A percentile compares a stretch with the other conserved stretches of the same genome.
These are phyloP conservation scores for Punica granatum DNA, from an alignment of 345 rosid species.

Conservation along the genomic window DNA sequence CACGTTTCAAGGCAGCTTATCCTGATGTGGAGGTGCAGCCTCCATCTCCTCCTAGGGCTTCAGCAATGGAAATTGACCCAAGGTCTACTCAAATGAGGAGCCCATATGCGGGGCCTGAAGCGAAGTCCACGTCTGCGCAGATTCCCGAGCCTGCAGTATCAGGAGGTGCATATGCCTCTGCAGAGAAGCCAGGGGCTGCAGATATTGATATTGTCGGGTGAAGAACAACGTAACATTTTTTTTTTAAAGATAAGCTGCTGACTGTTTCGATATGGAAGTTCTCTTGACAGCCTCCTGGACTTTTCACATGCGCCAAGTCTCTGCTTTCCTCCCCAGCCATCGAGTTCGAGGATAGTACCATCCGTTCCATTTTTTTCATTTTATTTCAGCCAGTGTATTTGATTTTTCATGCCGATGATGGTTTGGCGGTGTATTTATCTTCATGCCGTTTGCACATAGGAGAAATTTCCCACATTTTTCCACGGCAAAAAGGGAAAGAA, in stretches of 20 bases:
- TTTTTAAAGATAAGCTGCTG: background rate
- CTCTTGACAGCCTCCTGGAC: too few species aligned
- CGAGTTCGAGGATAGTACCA: too few species aligned
- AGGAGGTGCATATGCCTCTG: slow-evolving; percentile 22
- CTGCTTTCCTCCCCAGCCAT: too few species aligned
- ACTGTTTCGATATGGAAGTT: background rate
- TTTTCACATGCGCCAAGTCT: too few species aligned
- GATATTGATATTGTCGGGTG: slow-evolving; percentile 39
- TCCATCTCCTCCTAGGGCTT: slow-evolving; percentile 73
- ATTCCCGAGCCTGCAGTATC: background rate
- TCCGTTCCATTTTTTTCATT: too few species aligned
- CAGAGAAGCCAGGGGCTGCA: slow-evolving; percentile 32
- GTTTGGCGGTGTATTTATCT: too few species aligned
- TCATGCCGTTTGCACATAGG: too few species aligned
- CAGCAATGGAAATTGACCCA: slow-evolving; percentile 68
- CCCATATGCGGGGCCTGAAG: slow-evolving; percentile 31
- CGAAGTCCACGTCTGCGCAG: slow-evolving; percentile 23
- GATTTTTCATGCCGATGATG: too few species aligned
- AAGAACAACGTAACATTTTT: background rate
- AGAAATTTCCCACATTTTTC: too few species aligned
- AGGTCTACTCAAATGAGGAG: slow-evolving; percentile 32
- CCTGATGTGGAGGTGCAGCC: slow-evolving; percentile 85
- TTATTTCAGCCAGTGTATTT: too few species aligned
- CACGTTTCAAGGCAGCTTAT: slow-evolving; percentile 91
- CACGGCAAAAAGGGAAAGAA: too few species aligned